These are phyloP conservation scores for Fusarium sp. DNA, from an alignment of 2,329 filamentous ascomycete genomes.

Conservation along the genomic window DNA sequence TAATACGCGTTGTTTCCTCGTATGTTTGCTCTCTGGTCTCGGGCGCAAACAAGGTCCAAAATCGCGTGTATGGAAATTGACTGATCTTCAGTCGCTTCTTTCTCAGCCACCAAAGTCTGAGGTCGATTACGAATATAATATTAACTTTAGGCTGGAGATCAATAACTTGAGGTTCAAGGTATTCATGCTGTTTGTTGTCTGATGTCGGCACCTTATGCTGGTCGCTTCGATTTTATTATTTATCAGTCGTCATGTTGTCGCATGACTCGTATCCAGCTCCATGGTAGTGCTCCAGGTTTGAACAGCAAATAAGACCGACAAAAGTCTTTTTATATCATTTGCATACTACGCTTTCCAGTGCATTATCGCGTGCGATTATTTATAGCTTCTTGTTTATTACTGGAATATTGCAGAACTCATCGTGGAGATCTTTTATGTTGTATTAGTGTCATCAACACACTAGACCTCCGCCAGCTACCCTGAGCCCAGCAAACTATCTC, in stretches of 20 bases:
- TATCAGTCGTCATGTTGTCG: background rate
- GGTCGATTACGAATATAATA: background rate
- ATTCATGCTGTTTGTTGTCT: rapidly evolving
- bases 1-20: background rate
- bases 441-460: rapidly evolving
- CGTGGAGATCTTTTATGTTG: rapidly evolving
- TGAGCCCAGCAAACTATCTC: rapidly evolving
- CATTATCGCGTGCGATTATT: rapidly evolving
- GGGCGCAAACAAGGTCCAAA: background rate
- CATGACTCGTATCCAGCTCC: background rate
- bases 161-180: background rate
- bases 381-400: rapidly evolving
- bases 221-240: background rate
- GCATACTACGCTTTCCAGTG: too few relatives aligned
- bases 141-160: background rate
- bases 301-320: rapidly evolving
- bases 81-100: background rate
- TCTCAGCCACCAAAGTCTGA: background rate
- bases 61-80: background rate
- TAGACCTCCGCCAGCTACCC: background rate
- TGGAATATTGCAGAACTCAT: rapidly evolving
- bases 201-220: background rate
- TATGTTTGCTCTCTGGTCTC: background rate
- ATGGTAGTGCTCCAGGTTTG: rapidly evolving
- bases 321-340: rapidly evolving